Conservation (phyloP, 148 eudicot species). For the Nepenthes gracilis region DNA sequence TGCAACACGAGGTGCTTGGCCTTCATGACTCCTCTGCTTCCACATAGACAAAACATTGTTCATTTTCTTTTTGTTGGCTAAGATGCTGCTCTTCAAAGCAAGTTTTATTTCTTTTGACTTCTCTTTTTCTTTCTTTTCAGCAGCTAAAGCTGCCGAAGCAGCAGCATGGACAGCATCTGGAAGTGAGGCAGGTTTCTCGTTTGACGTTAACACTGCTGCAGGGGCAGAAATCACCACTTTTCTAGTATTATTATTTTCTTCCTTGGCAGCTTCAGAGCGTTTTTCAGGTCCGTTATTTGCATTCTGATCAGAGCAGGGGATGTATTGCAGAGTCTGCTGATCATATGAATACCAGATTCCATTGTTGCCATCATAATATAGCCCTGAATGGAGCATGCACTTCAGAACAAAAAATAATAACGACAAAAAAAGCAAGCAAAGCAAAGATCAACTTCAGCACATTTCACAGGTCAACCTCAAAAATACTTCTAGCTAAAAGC, state of each 20-base stretch:
- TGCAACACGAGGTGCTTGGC: conserved; percentile 85
- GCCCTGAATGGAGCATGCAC: conserved; percentile 30
- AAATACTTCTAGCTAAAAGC: too few relatives aligned
- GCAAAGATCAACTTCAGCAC: background rate
- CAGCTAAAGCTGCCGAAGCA: conserved; percentile 92
- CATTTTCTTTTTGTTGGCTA: conserved; percentile 96
- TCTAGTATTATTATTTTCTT: conserved; percentile 39
- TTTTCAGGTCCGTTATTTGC: conserved; percentile 33
- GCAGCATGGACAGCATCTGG: conserved; percentile 98
- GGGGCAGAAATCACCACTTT: conserved; percentile 94
- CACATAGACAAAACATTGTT: conserved; percentile 80
- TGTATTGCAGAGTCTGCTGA: conserved; percentile 75
- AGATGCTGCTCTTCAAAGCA: conserved; percentile 87
- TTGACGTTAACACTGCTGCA: conserved; percentile 71
- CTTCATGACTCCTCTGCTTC: conserved; percentile 98
- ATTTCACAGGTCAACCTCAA: too few relatives aligned
- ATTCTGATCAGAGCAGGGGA: conserved; percentile 72
- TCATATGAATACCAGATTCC: conserved; percentile 87
- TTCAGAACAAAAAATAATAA: background rate
- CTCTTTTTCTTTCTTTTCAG: conserved; percentile 93
- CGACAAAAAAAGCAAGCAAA: background rate
- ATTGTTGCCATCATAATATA: conserved; percentile 91
- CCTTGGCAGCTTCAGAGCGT: conserved; percentile 45
- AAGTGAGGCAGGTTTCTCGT: conserved; percentile 65
- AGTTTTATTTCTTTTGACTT: conserved; percentile 83